Evolutionary conservation across 805 yeast genomes (phyloP).

Genomic region (Lachancea waltii): DNA sequence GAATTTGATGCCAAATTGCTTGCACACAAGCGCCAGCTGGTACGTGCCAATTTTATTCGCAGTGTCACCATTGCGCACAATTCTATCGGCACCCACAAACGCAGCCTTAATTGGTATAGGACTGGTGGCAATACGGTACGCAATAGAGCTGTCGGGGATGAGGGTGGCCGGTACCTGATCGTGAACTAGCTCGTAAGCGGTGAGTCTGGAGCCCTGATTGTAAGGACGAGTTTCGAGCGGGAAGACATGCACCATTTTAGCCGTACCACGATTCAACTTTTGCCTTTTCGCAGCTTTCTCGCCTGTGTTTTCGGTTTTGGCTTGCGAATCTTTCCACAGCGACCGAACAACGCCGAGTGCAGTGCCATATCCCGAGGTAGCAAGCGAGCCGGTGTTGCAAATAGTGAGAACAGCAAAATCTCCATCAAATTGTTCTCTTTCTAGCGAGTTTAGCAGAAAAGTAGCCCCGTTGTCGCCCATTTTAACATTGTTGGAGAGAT

Average conservation of each 20-base stretch:
- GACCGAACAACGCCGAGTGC: slow-evolving; percentile 90
- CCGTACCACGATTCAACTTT: slow-evolving; percentile 28
- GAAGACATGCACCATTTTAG: slow-evolving; percentile 62
- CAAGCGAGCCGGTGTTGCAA: slow-evolving; percentile 94
- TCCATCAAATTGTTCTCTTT: slow-evolving; percentile 45
- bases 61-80: slow-evolving; percentile 88
- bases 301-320: slow-evolving; percentile 18
- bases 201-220: slow-evolving; percentile 90
- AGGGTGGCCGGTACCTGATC: slow-evolving; percentile 84
- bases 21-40: slow-evolving; percentile 73
- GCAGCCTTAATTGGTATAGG: slow-evolving; percentile 73
- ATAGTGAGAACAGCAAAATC: slow-evolving; percentile 81
- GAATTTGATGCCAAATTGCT: slow-evolving; percentile 62
- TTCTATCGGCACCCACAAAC: slow-evolving; percentile 93
- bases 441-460: slow-evolving; percentile 48
- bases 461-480: slow-evolving; percentile 78
- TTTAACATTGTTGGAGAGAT: slow-evolving; percentile 64
- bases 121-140: slow-evolving; percentile 51
- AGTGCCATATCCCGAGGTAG: slow-evolving; percentile 97
- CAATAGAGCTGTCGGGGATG: slow-evolving; percentile 87
- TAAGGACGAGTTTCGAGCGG: slow-evolving; percentile 95
- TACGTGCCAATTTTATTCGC: slow-evolving; percentile 96
- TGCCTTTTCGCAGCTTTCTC: slow-evolving; percentile 13
- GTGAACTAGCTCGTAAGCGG: slow-evolving; percentile 83
- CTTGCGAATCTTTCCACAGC: slow-evolving; percentile 41